Base-by-base conservation (phyloP, 805 yeast genomes). In the Kodamaea kakaduensis region DNA sequence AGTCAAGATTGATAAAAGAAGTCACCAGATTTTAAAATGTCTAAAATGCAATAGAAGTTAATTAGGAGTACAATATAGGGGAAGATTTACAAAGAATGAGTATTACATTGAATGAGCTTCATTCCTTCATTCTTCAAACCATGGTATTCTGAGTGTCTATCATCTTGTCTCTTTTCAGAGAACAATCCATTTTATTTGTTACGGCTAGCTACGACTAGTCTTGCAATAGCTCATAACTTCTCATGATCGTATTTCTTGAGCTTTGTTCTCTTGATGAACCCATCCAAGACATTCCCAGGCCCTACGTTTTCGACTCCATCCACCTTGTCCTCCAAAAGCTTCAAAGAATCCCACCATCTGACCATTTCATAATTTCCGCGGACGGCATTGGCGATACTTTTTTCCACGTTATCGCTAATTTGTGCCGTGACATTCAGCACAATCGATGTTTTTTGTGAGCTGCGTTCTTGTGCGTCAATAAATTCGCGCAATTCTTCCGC, bases 341-440 rank as follows among this genome's bases (percentile, higher is more conserved):
- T 52, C 38, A 69, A 51, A 1, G 70, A 57, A 25, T 52, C 41
- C 21, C 55, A 53, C 65, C 75, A 72, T 36, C 56, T 57, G 5
- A 72, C 78, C 0, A 76, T 72, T n/a, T 46, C 46, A 12, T 67
- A 59, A 43, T 64, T 68, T n/a, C 59, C 64, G 5, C 44, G 38
- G n/a, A 70, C 55, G 9, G 70, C 61, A 14, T 61, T 56, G 9
- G 40, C 46, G 5, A 64, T 33, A 2, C 62, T 53, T 12, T 44
- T 47, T n/a, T 46, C 42, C 16, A 47, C 46, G 13, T 47, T 54
- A 3, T 23, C 22, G 1, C 55, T 40, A 2, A 57, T 30, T 17
- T 40, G 28, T 1, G 66, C 75, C 3, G 54, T 50, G 2, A 66
- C 31, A 32, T 71, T 71, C 12, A 67, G 51, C 1, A 71, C 45